Evolutionary conservation across 306 rosid species (phyloP).

Genomic region (Ceratonia siliqua): DNA sequence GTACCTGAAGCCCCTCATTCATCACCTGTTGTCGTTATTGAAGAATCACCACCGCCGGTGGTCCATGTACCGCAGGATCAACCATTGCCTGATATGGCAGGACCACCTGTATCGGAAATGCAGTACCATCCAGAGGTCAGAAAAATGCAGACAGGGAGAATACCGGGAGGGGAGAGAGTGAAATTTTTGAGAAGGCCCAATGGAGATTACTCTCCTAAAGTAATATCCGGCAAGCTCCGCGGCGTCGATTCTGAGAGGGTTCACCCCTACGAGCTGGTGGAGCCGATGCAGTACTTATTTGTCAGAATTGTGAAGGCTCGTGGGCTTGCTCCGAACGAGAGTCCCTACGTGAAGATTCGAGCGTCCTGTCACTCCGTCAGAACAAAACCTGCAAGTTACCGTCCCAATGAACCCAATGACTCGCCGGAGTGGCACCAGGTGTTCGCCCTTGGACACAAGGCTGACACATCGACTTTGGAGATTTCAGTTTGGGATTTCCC

Average conservation of each 20-base stretch:
- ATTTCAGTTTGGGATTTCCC: conserved; percentile 69
- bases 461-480: conserved; percentile 67
- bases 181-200: conserved; percentile 58
- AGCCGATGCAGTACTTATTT: conserved; percentile 86
- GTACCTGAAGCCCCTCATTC: conserved; percentile 42
- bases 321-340: conserved; percentile 50
- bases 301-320: conserved; percentile 79
- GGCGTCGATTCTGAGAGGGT: conserved; percentile 49
- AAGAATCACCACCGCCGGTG: conserved; percentile 56
- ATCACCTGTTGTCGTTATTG: conserved; percentile 61
- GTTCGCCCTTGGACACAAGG: conserved; percentile 58
- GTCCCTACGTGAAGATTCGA: conserved; percentile 63
- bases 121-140: conserved; percentile 58
- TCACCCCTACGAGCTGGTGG: conserved; percentile 82
- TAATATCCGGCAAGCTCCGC: conserved; percentile 46
- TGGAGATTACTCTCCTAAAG: conserved; percentile 68
- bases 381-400: conserved; percentile 53
- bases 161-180: conserved; percentile 55
- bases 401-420: conserved; percentile 64
- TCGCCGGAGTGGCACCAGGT: conserved; percentile 88
- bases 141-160: conserved; percentile 62
- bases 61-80: conserved; percentile 54
- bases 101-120: conserved; percentile 41
- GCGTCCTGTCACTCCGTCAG: conserved; percentile 44
- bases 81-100: conserved; percentile 37